These are phyloP conservation scores for Amaranthus tricolor DNA, from an alignment of 179 eudicot species.

Conservation along the genomic window DNA sequence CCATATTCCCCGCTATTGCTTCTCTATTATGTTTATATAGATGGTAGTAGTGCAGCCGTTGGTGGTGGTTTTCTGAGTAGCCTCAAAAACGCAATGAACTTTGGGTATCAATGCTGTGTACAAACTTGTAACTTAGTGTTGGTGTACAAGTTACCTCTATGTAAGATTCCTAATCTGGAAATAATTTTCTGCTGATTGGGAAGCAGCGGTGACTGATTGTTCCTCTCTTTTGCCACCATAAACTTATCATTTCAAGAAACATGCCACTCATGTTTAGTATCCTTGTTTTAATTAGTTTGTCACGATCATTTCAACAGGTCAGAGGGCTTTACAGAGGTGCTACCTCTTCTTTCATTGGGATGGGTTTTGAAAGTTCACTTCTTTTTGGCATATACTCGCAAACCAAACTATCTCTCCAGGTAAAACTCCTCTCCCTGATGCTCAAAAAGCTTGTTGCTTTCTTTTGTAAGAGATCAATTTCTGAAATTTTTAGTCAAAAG, in stretches of 20 bases:
- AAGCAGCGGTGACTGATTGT: background rate
- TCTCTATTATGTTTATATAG: no score
- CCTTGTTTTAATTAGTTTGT: background rate
- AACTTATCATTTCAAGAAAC: background rate
- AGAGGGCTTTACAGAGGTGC: slow-evolving; percentile 96
- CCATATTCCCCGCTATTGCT: no score
- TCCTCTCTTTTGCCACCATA: background rate
- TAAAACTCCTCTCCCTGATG: slow-evolving; percentile 19
- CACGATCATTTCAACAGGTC: slow-evolving; percentile 47
- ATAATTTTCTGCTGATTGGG: background rate
- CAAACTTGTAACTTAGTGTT: background rate
- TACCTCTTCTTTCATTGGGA: slow-evolving; percentile 82
- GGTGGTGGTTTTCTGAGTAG: no score
- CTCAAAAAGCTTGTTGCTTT: background rate
- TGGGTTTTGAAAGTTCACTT: slow-evolving; percentile 93
- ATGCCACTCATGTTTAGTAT: background rate
- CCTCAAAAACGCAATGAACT: background rate
- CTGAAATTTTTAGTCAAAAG: background rate
- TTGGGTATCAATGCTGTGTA: background rate
- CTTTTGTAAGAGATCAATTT: background rate
- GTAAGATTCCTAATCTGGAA: no score
- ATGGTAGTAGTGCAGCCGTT: no score
- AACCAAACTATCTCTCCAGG: slow-evolving; percentile 78
- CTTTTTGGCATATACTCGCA: slow-evolving; percentile 90
- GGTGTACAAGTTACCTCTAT: background rate